Evolutionary conservation across 441 rosid species (phyloP).

Genomic region (Kokia cookei): DNA sequence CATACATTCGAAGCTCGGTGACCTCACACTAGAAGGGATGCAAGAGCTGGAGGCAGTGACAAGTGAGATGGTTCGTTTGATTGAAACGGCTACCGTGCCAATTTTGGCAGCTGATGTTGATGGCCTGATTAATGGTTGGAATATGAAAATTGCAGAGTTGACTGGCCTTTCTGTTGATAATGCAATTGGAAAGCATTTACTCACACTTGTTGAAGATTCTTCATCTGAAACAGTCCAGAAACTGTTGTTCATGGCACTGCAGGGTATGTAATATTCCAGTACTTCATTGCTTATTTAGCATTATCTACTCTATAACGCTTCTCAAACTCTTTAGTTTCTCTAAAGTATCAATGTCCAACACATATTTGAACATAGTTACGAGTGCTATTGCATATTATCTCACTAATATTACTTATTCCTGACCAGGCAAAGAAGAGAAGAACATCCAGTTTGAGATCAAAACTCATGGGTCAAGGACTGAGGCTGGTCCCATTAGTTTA

Average conservation of each 20-base stretch:
- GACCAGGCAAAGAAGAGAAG: constrained; percentile 80
- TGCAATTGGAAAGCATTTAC: constrained; percentile 82
- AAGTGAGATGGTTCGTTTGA: constrained; percentile 87
- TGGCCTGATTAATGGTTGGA: constrained; percentile 92
- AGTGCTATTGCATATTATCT: not conserved
- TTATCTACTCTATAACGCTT: not conserved
- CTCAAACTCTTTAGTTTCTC: not conserved
- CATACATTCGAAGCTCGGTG: constrained; percentile 60
- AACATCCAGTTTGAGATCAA: constrained; percentile 77
- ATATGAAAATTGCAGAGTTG: constrained; percentile 77
- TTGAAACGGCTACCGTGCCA: constrained; percentile 91
- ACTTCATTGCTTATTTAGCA: not conserved
- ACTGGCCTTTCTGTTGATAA: constrained; percentile 77
- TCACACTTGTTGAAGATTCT: constrained; percentile 79
- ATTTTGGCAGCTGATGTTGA: constrained; percentile 84
- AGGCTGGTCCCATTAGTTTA: constrained; percentile 69
- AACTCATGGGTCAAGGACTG: constrained; percentile 51
- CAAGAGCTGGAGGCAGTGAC: constrained; percentile 95
- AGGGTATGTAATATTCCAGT: constrained; percentile 44
- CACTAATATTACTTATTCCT: not conserved
- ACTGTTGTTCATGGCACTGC: constrained; percentile 71
- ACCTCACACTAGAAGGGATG: constrained; percentile 74
- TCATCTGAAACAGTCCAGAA: constrained; percentile 53
- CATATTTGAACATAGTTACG: not conserved
- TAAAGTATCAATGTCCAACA: not conserved